Evolutionary conservation across 2,329 filamentous ascomycete genomes (phyloP), one percentile per base, ranked within the genome.

Genomic region (Sclerotinia trifoliorum): DNA sequence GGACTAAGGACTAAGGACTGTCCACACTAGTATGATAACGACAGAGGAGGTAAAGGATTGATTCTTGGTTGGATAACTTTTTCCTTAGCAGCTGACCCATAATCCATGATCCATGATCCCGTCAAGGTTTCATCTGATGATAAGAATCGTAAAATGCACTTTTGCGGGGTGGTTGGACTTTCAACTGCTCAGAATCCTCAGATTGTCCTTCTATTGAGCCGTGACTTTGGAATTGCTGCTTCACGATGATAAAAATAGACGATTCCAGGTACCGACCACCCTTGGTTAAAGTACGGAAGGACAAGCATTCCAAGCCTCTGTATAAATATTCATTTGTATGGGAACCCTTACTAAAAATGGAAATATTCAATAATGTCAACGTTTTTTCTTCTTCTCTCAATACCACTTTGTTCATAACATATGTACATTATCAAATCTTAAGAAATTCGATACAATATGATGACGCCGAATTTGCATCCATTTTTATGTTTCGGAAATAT

Each of bases 81-180:
- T 35, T 35, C 15, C 2, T 42, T 17, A 46, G 17, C 58, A 61
- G 58, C 58, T 61, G 58, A 61, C 26, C 39, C 39, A 35, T 35
- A 35, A 35, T 10, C 35, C 35, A 13, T 32, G 6, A 46, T 17
- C 44, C 44, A 17, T 46, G 15, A 46, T 49, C 19, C 35, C 35
- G 7, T 32, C 29, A 24, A 35, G 58, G 48, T 61, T 61, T 61
- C 58, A 49, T 61, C 26, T 61, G 57, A 61, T 61, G 44, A 61
- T 61, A 35, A 61, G 58, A 61, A 48, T 26, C 26, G 11, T 55
- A 55, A 15, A 2, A 21, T 29, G 51, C 29, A 32, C 54, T n/a
- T 57, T 61, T 61, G 58, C 44, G 44, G 58, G 58, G 44, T 48
- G 58, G 44, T 48, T 48, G 42, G 57, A 61, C 57, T n/a, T 15